Conservation (phyloP, 1,139 yeast genomes). For the Pichia sp. region DNA sequence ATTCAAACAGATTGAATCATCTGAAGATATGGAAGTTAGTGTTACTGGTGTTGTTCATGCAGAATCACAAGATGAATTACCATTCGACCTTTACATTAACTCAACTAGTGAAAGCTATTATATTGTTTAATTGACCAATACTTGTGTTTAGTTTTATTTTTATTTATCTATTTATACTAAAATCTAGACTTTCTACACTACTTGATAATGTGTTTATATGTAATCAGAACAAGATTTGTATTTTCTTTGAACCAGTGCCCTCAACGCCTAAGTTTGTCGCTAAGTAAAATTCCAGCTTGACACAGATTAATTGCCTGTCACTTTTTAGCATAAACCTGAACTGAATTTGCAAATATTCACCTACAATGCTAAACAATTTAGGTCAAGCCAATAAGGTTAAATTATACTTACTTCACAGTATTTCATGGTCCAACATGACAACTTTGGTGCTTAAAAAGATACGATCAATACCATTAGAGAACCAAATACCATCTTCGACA, state of each 20-base stretch:
- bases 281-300: neutral
- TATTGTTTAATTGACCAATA: conserved; percentile 52
- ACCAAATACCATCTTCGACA: neutral
- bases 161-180: neutral
- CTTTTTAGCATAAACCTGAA: too few species aligned
- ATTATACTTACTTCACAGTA: conserved; percentile 5
- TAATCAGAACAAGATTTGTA: neutral
- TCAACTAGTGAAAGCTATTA: conserved; percentile 60
- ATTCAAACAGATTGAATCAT: conserved; percentile 24
- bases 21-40: conserved; percentile 22
- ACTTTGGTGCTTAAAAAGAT: neutral
- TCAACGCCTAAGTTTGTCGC: neutral
- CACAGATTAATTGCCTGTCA: neutral
- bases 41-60: conserved; percentile 21
- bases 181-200: neutral
- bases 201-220: neutral
- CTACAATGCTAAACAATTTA: conserved; percentile 6
- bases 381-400: conserved; percentile 12
- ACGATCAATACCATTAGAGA: neutral
- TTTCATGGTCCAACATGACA: conserved; percentile 10
- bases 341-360: too few species aligned
- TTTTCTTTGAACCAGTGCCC: neutral
- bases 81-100: conserved; percentile 63
- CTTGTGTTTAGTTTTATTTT: neutral
- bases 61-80: conserved; percentile 42